Base-by-base conservation (phyloP, 495 filamentous ascomycete species). In the Annulohypoxylon stygium region DNA sequence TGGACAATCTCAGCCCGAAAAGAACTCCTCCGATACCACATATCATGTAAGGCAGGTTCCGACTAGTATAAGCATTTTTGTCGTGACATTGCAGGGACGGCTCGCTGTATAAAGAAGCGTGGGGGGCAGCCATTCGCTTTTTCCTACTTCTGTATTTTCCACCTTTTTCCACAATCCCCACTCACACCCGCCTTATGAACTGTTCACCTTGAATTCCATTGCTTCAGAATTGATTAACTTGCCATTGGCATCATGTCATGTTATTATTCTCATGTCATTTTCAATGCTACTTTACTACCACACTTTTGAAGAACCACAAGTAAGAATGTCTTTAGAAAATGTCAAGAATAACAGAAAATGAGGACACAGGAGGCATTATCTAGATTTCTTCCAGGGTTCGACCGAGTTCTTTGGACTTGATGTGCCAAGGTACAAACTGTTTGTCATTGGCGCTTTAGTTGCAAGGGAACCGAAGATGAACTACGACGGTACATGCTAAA, bases 131-230 rank as follows among this genome's bases (percentile, higher is more conserved):
- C 26, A 60, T 60, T 60, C 57, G 57, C 33, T 9, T 36, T 30
- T 36, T 30, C 53, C 8, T 16, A 12, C 48, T 53, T 53, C 8
- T 41, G 12, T 41, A 9, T 12, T 58, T 34, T 18, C 53, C 6
- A 55, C 20, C 34, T 23, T 30, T 60, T 60, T 26, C 57, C 57
- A 60, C 57, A 60, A 18, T 43, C 20, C n/a, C 57, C 57, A 60
- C 55, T 41, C 26, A 41, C 18, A 60, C 26, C 37, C 18, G 57
- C 18, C 39, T 25, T 39, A n/a, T 9, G 12, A 34, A 36, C 34
- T 12, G n/a, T 8, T 16, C 18, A 37, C 18, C 33, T 33, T 25
- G 10, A 55, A 25, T 55, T n/a, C 47, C 10, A 20, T 50, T 50
- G 20, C 7, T 50, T 14, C 14, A n/a, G 14, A n/a, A 18, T 47